Conservation (phyloP, 2,329 filamentous ascomycete species). For the Penicillium expansum region DNA sequence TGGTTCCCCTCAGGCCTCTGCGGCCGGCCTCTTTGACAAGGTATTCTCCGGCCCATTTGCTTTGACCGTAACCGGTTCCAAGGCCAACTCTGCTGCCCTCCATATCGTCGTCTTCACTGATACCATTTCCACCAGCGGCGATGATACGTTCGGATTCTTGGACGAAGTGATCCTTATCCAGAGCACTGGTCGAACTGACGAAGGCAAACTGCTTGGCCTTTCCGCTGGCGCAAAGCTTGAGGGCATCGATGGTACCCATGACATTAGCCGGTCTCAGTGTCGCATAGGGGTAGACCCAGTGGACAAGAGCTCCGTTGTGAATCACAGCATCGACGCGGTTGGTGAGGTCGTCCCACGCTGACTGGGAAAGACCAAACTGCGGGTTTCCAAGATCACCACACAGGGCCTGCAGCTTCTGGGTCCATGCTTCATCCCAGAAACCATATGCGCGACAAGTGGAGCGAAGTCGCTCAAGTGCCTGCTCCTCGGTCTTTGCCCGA, state of each 20-base stretch:
- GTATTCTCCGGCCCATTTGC: slow-evolving; percentile 76
- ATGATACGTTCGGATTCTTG: slow-evolving; percentile 64
- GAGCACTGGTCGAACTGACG: slow-evolving; percentile 75
- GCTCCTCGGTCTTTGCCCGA: slow-evolving; percentile 61
- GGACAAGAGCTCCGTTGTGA: slow-evolving; percentile 75
- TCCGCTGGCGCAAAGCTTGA: slow-evolving; percentile 72
- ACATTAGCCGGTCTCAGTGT: slow-evolving; percentile 74
- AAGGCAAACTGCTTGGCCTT: slow-evolving; percentile 79
- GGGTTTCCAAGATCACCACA: slow-evolving; percentile 72
- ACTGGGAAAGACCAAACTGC: slow-evolving; percentile 67
- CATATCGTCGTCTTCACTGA: slow-evolving; percentile 75
- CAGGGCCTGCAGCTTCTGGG: slow-evolving; percentile 62
- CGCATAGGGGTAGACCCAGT: slow-evolving; percentile 79
- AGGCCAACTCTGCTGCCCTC: slow-evolving; percentile 72
- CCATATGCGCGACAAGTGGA: slow-evolving; percentile 72
- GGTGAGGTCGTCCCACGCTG: slow-evolving; percentile 63
- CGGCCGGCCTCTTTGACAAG: slow-evolving; percentile 75
- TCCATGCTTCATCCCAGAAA: slow-evolving; percentile 69
- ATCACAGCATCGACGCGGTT: slow-evolving; percentile 69
- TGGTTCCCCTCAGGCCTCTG: slow-evolving; percentile 70
- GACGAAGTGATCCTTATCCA: slow-evolving; percentile 81
- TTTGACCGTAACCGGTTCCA: slow-evolving; percentile 84
- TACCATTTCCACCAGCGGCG: slow-evolving; percentile 59
- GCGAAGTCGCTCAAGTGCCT: slow-evolving; percentile 63
- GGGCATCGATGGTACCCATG: slow-evolving; percentile 70